Percentiles rank a stretch among this genome's conserved stretches.
These are phyloP conservation scores for Alternaria ethzedia DNA, from an alignment of 2,329 filamentous ascomycete species.

Conservation along the genomic window DNA sequence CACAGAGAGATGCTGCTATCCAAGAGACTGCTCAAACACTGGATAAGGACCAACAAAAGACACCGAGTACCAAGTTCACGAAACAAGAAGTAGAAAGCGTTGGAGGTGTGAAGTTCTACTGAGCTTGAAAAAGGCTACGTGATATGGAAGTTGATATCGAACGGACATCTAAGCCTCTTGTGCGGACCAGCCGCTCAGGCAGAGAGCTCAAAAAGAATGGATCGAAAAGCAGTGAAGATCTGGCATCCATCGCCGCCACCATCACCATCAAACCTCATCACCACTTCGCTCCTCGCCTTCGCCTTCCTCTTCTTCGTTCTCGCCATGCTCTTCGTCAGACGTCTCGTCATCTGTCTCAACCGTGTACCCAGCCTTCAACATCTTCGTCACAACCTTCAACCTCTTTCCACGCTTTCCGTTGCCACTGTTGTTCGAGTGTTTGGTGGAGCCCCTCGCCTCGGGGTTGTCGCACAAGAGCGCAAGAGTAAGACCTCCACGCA, in stretches of 20 bases:
- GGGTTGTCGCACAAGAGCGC: slow-evolving; percentile 36
- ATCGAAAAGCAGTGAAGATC: neutral
- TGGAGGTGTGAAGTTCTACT: slow-evolving; percentile 43
- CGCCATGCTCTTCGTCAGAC: neutral
- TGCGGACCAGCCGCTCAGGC: neutral
- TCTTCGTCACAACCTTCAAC: slow-evolving; percentile 10
- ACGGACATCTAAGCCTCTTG: neutral
- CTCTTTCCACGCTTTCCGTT: slow-evolving; percentile 27
- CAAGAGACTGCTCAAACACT: slow-evolving; percentile 8
- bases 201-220: neutral
- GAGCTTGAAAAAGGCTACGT: neutral
- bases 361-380: neutral
- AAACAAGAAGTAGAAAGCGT: slow-evolving; percentile 37
- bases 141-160: neutral
- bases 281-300: neutral
- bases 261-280: neutral
- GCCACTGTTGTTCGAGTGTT: slow-evolving; percentile 32
- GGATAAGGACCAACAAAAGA: slow-evolving; percentile 39
- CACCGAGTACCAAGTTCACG: slow-evolving; percentile 22
- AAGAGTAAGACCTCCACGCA: slow-evolving; percentile 33
- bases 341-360: neutral
- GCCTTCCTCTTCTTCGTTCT: neutral
- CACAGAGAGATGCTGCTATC: slow-evolving; percentile 26
- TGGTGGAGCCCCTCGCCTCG: slow-evolving; percentile 22
- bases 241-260: neutral